Percentiles rank a stretch among this genome's conserved stretches.
These are phyloP conservation scores for Massarina eburnea DNA, from an alignment of 2,329 filamentous ascomycete genomes.

Conservation along the genomic window DNA sequence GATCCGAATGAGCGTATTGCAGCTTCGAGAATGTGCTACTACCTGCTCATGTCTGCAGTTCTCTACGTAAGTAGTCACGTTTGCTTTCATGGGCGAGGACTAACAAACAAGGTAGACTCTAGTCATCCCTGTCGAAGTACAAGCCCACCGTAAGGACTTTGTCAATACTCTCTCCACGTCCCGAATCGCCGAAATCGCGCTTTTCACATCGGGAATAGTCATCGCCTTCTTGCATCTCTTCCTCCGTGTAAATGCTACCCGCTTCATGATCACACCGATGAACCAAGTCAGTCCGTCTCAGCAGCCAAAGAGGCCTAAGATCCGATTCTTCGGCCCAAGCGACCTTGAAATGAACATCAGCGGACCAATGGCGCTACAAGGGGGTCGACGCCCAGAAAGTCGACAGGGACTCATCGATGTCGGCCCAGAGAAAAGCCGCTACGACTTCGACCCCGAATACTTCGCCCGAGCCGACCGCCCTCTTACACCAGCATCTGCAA, in stretches of 20 bases:
- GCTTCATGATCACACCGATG: conserved; percentile 56
- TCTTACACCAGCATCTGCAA: conserved; percentile 31
- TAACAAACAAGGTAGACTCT: conserved; percentile 47
- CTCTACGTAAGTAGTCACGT: conserved; percentile 53
- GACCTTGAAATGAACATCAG: conserved; percentile 47
- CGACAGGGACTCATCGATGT: conserved; percentile 41
- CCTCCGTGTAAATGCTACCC: conserved; percentile 63
- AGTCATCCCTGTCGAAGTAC: conserved; percentile 64
- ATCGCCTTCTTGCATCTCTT: conserved; percentile 68
- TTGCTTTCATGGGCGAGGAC: not conserved
- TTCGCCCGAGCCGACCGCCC: conserved; percentile 35
- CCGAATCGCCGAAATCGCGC: conserved; percentile 66
- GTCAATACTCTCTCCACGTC: conserved; percentile 54
- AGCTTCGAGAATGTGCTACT: conserved; percentile 71
- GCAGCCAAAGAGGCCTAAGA: conserved; percentile 52
- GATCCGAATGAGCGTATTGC: conserved; percentile 62
- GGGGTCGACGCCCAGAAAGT: conserved; percentile 35
- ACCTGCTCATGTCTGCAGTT: conserved; percentile 59
- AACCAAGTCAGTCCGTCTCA: conserved; percentile 45
- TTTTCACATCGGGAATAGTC: conserved; percentile 67
- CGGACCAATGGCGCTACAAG: conserved; percentile 37
- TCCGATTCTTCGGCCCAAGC: conserved; percentile 51
- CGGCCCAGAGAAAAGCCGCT: conserved; percentile 40
- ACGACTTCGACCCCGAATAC: conserved; percentile 37
- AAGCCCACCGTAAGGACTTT: conserved; percentile 51